These are phyloP conservation scores for Lophiostoma macrostomum DNA, from an alignment of 495 filamentous ascomycete species.

Conservation along the genomic window DNA sequence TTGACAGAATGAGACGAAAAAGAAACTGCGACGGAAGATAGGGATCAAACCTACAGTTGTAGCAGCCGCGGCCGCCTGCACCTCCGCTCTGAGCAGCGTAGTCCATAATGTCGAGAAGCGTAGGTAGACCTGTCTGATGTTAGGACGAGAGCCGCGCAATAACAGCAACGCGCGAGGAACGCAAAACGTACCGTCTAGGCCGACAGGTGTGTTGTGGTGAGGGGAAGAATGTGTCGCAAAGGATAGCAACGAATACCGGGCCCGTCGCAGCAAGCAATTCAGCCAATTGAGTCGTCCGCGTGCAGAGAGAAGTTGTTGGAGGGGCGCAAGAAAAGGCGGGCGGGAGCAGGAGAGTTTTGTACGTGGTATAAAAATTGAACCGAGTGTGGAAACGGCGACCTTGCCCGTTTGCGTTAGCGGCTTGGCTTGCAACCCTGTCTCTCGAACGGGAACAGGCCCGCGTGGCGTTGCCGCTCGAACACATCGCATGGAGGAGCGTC, in stretches of 20 bases:
- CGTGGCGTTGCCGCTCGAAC: too few relatives aligned
- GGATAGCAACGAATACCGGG: not conserved
- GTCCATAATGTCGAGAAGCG: constrained; percentile 45
- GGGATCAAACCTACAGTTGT: constrained; percentile 67
- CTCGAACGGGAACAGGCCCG: too few relatives aligned
- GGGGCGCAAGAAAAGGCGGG: constrained; percentile 15
- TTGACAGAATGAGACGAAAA: constrained; percentile 1
- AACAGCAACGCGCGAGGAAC: not conserved
- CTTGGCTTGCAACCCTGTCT: too few relatives aligned
- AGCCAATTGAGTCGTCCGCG: constrained; percentile 5
- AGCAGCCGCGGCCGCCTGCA: constrained; percentile 61
- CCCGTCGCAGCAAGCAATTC: not conserved
- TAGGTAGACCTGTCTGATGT: constrained; percentile 29
- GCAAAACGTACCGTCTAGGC: constrained; percentile 15
- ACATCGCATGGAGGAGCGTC: too few relatives aligned
- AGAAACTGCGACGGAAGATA: constrained; percentile 12
- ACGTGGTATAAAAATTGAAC: too few relatives aligned
- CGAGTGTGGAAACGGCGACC: too few relatives aligned
- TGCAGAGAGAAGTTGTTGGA: not conserved
- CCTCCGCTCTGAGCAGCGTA: constrained; percentile 32
- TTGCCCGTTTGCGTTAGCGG: too few relatives aligned
- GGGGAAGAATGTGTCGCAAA: constrained; percentile 15
- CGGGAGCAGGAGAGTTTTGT: not conserved
- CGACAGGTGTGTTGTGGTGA: not conserved
- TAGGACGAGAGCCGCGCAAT: constrained; percentile 2